Percentiles rank a stretch among this genome's conserved stretches.
phyloP scores from a whole-genome alignment of 2,329 filamentous ascomycete species.

The Endothia cerciana region DNA sequence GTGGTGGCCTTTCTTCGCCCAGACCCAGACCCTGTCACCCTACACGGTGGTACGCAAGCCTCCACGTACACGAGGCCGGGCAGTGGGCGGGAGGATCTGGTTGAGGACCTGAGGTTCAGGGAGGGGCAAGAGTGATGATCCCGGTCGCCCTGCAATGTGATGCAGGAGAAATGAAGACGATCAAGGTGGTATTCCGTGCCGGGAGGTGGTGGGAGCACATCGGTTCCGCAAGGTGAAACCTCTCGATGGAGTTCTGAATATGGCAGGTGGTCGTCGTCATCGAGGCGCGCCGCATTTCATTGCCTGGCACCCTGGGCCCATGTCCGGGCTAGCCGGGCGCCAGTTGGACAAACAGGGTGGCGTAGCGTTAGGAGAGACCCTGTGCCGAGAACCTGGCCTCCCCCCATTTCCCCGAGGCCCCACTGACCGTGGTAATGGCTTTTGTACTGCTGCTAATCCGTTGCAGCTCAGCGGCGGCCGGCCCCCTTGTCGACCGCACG shows the following conservation, averaged over 20 bases:
- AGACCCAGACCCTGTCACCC: slow-evolving; percentile 19
- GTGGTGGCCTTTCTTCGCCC: slow-evolving; percentile 22
- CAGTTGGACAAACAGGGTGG: too few species aligned
- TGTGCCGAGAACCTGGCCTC: not conserved
- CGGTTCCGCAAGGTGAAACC: slow-evolving; percentile 6
- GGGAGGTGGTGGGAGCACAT: slow-evolving; percentile 10
- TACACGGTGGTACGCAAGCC: slow-evolving; percentile 32
- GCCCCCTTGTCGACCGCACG: not conserved
- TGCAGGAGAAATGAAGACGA: not conserved
- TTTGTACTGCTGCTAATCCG: too few species aligned
- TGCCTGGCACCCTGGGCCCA: not conserved
- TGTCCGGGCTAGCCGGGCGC: too few species aligned
- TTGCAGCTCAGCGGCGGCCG: slow-evolving; percentile 20
- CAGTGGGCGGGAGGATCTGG: not conserved
- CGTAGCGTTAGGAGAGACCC: too few species aligned
- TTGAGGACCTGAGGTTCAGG: not conserved
- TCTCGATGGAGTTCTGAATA: slow-evolving; percentile 2
- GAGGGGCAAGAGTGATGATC: not conserved
- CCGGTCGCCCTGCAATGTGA: slow-evolving; percentile 1
- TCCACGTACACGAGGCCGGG: slow-evolving; percentile 16
- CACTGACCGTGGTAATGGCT: slow-evolving; percentile 5
- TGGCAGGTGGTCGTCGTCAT: slow-evolving; percentile 28
- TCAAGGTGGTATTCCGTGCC: slow-evolving; percentile 3
- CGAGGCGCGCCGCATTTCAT: not conserved
- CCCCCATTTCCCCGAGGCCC: slow-evolving; percentile 25